Evolutionary conservation across 164 flowering plant species (phyloP), one percentile per base, ranked within the genome.

Genomic region (Cinnamomum chago): DNA sequence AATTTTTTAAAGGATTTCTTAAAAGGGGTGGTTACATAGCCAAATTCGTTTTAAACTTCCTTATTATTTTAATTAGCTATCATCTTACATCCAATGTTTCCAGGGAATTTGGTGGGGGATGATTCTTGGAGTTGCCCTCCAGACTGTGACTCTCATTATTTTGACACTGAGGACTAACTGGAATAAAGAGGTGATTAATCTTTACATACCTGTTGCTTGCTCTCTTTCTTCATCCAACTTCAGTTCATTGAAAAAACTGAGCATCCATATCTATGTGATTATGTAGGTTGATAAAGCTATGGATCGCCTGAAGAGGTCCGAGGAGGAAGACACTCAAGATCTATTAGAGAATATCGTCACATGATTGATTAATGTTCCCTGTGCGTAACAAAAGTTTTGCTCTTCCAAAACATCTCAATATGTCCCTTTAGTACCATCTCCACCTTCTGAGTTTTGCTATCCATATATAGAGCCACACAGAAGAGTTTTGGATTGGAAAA

Each of bases 31-130:
- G 47, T 40, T 40, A 40, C 9, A 9, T 40, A 40, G 47, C 47
- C 47, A 40, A 7, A 40, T 40, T 40, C 11, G 47, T 40, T 40
- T 7, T 40, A 40, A 40, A 40, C 2, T 40, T 40, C 47, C 10
- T 7, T 40, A 40, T 40, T 40, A 40, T 40, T 9, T 40, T 9
- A 40, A 40, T 40, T 9, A 40, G 9, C 47, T 40, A 40, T 40
- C 47, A 40, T 62, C 51, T 2, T 51, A 1, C 25, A 27, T 23
- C 24, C 65, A 27, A 17, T 35, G 47, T 40, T 64, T 72, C 9
- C 84, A 89, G 95, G 95, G 95, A 0, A 89, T 90, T 72, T 90
- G 95, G 95, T 89, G 90, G 91, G 95, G 95, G 1, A 83, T 90
- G 88, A 88, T 89, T 25, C 58, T 80, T 71, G 95, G 95, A 75